phyloP scores from a whole-genome alignment of 2,329 filamentous ascomycete genomes.

The Talaromyces sp. region DNA sequence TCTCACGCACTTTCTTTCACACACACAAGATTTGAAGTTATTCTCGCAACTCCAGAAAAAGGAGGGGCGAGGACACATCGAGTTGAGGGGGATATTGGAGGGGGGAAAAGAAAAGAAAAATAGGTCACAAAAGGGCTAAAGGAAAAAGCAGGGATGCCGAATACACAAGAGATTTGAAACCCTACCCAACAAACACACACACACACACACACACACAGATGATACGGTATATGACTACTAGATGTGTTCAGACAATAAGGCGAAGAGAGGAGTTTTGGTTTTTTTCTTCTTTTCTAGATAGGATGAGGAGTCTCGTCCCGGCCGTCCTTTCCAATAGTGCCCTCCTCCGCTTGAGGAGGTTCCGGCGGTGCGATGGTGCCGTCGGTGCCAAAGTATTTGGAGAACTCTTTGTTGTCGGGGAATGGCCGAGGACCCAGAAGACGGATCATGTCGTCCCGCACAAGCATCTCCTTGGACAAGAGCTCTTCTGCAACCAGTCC shows the following conservation, averaged over 20 bases:
- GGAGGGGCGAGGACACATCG: not conserved
- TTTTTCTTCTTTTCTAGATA: not conserved
- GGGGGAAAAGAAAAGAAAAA: not conserved
- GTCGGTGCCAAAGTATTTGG: constrained; percentile 74
- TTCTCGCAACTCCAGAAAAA: not conserved
- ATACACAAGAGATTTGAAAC: not conserved
- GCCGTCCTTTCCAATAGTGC: constrained; percentile 38
- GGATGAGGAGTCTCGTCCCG: constrained; percentile 28
- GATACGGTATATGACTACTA: not conserved
- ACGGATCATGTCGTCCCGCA: constrained; percentile 85
- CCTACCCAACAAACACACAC: not conserved
- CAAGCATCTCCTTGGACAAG: constrained; percentile 83
- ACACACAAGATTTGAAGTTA: not conserved
- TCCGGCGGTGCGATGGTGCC: constrained; percentile 51
- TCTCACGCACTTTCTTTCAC: not conserved
- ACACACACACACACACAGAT: no score
- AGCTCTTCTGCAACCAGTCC: constrained; percentile 90
- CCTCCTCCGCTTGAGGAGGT: constrained; percentile 30
- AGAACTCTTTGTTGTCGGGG: constrained; percentile 80
- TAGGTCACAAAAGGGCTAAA: not conserved
- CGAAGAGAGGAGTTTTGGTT: not conserved
- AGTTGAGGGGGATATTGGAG: not conserved
- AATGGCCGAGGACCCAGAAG: constrained; percentile 80
- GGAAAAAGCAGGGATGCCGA: not conserved
- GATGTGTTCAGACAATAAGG: not conserved